Base-by-base conservation (phyloP, 768 basidiomycete species). In the Pleurotus sapidus region DNA sequence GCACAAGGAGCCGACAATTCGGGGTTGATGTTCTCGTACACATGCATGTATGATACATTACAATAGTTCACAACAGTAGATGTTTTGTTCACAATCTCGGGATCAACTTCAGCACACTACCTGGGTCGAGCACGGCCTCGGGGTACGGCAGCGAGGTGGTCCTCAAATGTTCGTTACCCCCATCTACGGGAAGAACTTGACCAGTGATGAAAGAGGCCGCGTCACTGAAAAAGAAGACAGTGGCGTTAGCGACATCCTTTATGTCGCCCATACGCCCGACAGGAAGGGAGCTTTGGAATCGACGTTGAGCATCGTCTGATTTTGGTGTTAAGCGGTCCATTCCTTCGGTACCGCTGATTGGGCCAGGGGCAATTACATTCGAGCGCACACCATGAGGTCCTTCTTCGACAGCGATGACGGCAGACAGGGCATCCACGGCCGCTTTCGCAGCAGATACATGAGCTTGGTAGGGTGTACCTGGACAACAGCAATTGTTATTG, bases 371-470 rank as follows among this genome's bases (percentile, higher is more conserved):
- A 63, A 94, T 86, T 47, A 91, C 84, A 64, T 93, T 97, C 15
- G 92, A 91, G 46, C 95, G 86, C 17, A 98, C 86, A n/a, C 96
- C 96, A 63, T 85, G 82, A 3, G 95, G 96, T 1, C 95, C 96
- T 73, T 96, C 95, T 73, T 98, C 95, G 11, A 96, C 83, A 1
- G 95, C 94, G 24, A 98, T 72, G 2, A 92, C 94, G 1, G 81
- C 79, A 55, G 91, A 92, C 4, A 95, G 77, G 0, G 95, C 93
- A 67, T 99, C 95, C 37, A 98, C 84, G 15, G 82, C 96, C 0
- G 96, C 95, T 71, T 98, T 99, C 20, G 95, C 95, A 7, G 95
- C 92, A 11, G 92, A 93, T 11, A 96, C 93, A 65, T 98, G 96
- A 6, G 84, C 93, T 72, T 98, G 95, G 70, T 86, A 92, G 0